A percentile compares a stretch with the other conserved stretches of the same genome.
Evolutionary conservation across 208 protist genomes (phyloP).

Genomic region (Wallacemonas rigidus): DNA sequence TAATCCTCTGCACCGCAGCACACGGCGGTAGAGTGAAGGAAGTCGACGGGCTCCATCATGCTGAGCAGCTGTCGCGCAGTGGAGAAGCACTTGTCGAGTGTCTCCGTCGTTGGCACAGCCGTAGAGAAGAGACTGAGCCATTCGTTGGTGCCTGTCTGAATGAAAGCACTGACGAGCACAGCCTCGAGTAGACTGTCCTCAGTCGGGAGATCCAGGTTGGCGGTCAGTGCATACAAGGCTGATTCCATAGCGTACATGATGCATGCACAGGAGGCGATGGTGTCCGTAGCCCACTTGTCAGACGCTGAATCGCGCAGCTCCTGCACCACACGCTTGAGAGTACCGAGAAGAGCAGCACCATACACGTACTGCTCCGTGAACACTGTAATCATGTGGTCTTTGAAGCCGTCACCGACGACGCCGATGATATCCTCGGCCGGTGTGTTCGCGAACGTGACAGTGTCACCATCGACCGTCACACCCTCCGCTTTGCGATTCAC

Average conservation of each 20-base stretch:
- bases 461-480: conserved; percentile 38
- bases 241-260: conserved; percentile 88
- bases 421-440: conserved; percentile 70
- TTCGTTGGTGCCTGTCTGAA: conserved; percentile 52
- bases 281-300: conserved; percentile 54
- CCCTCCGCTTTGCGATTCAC: conserved; percentile 49
- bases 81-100: conserved; percentile 54
- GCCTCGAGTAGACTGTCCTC: conserved; percentile 86
- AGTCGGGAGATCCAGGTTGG: conserved; percentile 75
- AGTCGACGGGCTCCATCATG: conserved; percentile 75
- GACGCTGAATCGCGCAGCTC: conserved; percentile 51
- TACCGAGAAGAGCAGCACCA: conserved; percentile 67
- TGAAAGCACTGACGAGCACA: conserved; percentile 62
- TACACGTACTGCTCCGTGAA: conserved; percentile 89
- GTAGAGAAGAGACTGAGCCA: conserved; percentile 66
- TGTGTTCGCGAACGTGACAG: conserved; percentile 49
- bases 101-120: conserved; percentile 48
- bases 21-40: conserved; percentile 73
- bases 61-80: conserved; percentile 46
- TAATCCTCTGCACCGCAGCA: conserved; percentile 89
- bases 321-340: conserved; percentile 72
- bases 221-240: conserved; percentile 77
- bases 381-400: conserved; percentile 77
- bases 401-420: conserved; percentile 84
- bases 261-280: conserved; percentile 63